Evolutionary conservation across 2,329 filamentous ascomycete species (phyloP), one percentile per base, ranked within the genome.

Genomic region (Paraphoma sp.): DNA sequence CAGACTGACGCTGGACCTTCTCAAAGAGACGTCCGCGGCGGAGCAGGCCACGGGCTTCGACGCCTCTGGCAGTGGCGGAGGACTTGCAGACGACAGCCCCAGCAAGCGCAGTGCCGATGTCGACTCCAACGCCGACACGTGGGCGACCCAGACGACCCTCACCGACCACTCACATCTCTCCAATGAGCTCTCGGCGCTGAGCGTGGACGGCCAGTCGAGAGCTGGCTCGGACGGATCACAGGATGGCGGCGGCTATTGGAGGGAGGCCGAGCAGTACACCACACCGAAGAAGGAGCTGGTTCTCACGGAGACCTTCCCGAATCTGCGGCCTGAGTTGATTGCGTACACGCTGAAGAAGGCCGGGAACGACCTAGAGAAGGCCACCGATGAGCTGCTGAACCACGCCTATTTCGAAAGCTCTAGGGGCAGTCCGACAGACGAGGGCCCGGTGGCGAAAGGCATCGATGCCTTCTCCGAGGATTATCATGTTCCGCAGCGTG

Each of bases 371-470:
- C 85, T 91, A 40, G 85, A 88, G 55, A 81, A 82, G 12, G 87
- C 92, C 1, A 87, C 96, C 59, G 92, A 97, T 66, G 87, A 92
- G 56, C 80, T 98, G 11, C 83, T 97, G 31, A 96, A 90, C 63
- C 82, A 92, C 12, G 87, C 90, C 17, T 92, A 89, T 69, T 87
- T 97, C 4, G 87, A 92, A 55, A 86, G 92, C 54, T 85, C 85
- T 0, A 81, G 86, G 51, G 80, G 84, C 14, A 78, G 76, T 38
- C 78, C 82, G 3, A 78, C 74, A 2, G 73, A 76, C 45, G 78
- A 76, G 33, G 75, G 79, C 16, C 53, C 64, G 4, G 68, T 79
- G 5, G 72, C 80, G 1, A 94, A 90, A 71, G 91, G 93, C 0
- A 81, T 97, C n/a, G 92, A 97, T 55, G 92, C 86, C 0, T 97